phyloP scores from a whole-genome alignment of 1,284 basidiomycete species.

The Boletellus deceptivus region DNA sequence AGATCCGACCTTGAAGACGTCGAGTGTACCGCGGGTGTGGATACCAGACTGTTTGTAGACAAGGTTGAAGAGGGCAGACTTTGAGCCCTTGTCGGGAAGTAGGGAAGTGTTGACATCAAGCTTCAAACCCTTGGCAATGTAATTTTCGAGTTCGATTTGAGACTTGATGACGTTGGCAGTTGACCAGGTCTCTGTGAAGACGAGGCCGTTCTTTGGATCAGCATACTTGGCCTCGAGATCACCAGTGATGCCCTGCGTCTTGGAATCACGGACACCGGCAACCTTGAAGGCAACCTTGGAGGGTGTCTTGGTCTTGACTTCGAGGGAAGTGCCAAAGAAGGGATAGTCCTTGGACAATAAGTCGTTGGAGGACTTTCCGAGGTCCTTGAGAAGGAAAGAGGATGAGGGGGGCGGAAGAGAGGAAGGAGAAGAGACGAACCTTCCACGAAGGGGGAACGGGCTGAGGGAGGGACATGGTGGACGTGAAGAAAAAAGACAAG shows the following conservation, averaged over 20 bases:
- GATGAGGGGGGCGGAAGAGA: not conserved
- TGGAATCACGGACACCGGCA: conserved; percentile 73
- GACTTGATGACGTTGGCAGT: conserved; percentile 90
- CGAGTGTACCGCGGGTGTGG: conserved; percentile 89
- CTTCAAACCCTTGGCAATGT: conserved; percentile 97
- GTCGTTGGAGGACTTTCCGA: conserved; percentile 97
- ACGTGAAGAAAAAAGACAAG: conserved; percentile 6
- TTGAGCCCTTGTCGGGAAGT: conserved; percentile 81
- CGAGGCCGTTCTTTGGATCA: conserved; percentile 87
- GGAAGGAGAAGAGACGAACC: conserved; percentile 42
- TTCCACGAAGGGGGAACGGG: conserved; percentile 94
- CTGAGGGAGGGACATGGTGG: conserved; percentile 77
- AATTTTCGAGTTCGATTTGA: conserved; percentile 95
- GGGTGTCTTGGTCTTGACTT: conserved; percentile 95
- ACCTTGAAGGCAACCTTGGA: conserved; percentile 89
- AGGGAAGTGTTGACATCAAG: conserved; percentile 87
- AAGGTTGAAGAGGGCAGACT: conserved; percentile 80
- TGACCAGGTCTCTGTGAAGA: conserved; percentile 93
- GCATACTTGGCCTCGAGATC: conserved; percentile 92
- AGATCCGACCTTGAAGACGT: conserved; percentile 85
- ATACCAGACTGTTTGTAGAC: conserved; percentile 97
- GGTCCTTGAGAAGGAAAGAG: conserved; percentile 57
- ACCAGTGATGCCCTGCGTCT: conserved; percentile 70
- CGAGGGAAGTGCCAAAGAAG: conserved; percentile 75
- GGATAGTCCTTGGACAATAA: conserved; percentile 93